Conservation (phyloP, 495 filamentous ascomycete genomes). For the Penicillium coprophilum region DNA sequence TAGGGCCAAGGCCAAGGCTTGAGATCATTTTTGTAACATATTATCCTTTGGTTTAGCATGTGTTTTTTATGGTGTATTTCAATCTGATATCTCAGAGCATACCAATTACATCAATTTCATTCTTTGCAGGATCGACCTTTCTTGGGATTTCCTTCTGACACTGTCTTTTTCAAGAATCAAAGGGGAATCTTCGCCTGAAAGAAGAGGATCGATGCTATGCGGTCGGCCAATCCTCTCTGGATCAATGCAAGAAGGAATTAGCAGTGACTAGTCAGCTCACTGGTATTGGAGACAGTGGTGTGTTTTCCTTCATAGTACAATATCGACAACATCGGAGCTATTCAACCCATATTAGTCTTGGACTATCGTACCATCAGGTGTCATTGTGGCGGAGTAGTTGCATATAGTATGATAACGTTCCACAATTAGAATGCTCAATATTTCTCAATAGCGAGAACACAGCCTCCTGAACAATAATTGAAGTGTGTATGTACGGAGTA, state of each 20-base stretch:
- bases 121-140: neutral
- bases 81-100: neutral
- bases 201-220: neutral
- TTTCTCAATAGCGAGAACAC: neutral
- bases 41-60: neutral
- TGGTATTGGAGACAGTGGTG: neutral
- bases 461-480: neutral
- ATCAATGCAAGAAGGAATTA: neutral
- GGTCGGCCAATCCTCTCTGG: neutral
- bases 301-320: neutral
- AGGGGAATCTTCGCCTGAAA: neutral
- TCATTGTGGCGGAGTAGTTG: neutral
- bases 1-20: conserved; percentile 48
- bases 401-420: neutral
- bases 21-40: conserved; percentile 16
- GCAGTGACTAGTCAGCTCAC: neutral
- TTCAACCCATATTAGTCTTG: neutral
- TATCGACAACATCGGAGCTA: neutral
- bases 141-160: neutral
- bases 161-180: neutral
- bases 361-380: neutral
- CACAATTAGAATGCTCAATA: neutral
- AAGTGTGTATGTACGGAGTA: neutral
- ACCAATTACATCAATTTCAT: neutral
- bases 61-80: neutral